These are phyloP conservation scores for Aspergillus pseudotamarii DNA, from an alignment of 2,329 filamentous ascomycete species.

Conservation along the genomic window DNA sequence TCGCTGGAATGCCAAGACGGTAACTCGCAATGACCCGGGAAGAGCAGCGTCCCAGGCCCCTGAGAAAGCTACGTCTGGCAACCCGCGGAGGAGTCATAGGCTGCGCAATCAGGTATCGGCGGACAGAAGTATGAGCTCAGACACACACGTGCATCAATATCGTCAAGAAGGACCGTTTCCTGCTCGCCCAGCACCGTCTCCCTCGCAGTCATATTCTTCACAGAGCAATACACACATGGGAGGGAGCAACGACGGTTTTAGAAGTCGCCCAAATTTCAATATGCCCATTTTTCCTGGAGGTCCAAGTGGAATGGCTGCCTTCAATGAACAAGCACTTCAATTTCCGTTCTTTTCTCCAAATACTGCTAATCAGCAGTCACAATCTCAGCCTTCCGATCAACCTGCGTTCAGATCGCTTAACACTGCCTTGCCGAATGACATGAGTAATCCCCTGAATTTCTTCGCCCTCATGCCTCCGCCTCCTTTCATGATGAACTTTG, in stretches of 20 bases:
- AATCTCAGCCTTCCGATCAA: slow-evolving; percentile 10
- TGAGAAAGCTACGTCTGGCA: slow-evolving; percentile 1
- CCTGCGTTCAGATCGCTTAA: slow-evolving; percentile 9
- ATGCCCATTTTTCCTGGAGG: slow-evolving; percentile 9
- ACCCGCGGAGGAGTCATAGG: background rate
- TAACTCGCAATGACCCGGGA: slow-evolving; percentile 3
- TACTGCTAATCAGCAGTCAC: slow-evolving; percentile 7
- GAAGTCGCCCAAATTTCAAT: slow-evolving; percentile 12
- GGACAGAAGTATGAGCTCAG: background rate
- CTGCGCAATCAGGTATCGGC: slow-evolving; percentile 3
- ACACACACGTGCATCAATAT: background rate
- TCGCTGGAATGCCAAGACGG: slow-evolving; percentile 22
- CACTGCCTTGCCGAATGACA: slow-evolving; percentile 16
- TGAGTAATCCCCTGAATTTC: slow-evolving; percentile 8
- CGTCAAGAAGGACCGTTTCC: background rate
- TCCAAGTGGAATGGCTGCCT: slow-evolving; percentile 1
- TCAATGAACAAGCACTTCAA: slow-evolving; percentile 3
- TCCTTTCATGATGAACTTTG: slow-evolving; percentile 20
- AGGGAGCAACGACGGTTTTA: background rate
- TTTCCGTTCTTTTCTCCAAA: slow-evolving; percentile 13
- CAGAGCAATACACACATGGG: background rate
- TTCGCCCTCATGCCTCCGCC: slow-evolving; percentile 16
- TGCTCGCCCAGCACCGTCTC: background rate
- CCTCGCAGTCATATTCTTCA: background rate
- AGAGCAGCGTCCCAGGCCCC: background rate